Percentiles rank a stretch among this genome's conserved stretches.
Conservation (phyloP, 345 rosid genomes). For the Toxicodendron radicans region DNA sequence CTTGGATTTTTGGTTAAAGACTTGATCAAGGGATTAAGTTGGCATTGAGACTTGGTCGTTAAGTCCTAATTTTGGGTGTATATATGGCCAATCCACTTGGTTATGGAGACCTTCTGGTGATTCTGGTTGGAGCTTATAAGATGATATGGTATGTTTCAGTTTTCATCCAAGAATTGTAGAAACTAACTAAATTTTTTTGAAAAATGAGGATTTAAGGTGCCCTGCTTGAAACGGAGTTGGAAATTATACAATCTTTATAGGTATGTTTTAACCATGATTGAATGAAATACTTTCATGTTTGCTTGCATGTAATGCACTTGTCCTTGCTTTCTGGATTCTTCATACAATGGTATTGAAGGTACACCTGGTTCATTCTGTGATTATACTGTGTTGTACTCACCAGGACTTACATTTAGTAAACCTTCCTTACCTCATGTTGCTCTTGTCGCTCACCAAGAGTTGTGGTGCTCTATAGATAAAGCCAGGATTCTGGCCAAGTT, state of each 20-base stretch:
- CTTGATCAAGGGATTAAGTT: not conserved
- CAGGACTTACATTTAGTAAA: not conserved
- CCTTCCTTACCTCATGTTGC: not conserved
- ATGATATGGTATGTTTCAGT: not conserved
- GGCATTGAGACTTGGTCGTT: not conserved
- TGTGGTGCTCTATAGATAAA: constrained; percentile 11
- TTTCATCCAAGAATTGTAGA: not conserved
- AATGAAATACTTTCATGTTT: not conserved
- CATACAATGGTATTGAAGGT: not conserved
- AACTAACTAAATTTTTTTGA: not conserved
- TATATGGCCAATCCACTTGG: not conserved
- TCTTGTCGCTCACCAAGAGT: not conserved
- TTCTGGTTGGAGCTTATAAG: not conserved
- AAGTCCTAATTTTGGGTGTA: not conserved
- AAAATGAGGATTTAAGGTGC: not conserved
- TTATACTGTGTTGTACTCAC: not conserved
- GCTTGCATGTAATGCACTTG: not conserved
- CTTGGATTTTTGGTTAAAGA: not conserved
- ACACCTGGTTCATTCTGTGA: not conserved
- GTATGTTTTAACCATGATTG: not conserved
- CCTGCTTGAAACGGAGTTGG: not conserved
- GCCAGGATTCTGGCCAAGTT: not conserved
- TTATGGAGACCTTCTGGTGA: not conserved
- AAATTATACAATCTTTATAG: not conserved
- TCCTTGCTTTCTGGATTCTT: not conserved